Evolutionary conservation across 2,329 filamentous ascomycete genomes (phyloP).

Genomic region (Microsporum ferrugineum): DNA sequence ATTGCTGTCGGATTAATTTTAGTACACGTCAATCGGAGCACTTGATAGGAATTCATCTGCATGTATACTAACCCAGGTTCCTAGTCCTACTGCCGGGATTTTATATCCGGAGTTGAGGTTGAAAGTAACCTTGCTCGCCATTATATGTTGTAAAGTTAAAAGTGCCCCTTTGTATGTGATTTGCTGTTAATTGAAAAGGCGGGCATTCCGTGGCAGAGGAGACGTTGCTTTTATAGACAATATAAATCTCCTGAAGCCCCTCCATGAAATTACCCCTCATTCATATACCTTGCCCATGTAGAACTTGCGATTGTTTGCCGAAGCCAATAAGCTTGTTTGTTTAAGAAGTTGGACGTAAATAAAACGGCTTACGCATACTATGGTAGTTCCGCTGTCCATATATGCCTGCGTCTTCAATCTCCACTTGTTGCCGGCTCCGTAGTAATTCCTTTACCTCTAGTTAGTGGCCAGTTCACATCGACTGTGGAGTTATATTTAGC

Average conservation of each 20-base stretch:
- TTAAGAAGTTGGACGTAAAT: neutral
- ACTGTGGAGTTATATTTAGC: no score
- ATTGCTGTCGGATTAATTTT: conserved; percentile 52
- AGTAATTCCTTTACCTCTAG: no score
- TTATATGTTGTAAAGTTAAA: neutral
- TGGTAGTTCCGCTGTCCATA: no score
- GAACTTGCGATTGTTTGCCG: neutral
- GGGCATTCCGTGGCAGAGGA: neutral
- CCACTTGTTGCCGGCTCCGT: no score
- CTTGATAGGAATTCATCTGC: neutral
- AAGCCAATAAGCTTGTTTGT: neutral
- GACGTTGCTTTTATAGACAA: neutral
- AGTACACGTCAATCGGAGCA: neutral
- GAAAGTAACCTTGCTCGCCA: conserved; percentile 27
- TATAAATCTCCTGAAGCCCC: neutral
- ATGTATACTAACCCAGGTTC: conserved; percentile 30
- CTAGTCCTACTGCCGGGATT: conserved; percentile 54
- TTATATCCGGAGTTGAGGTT: conserved; percentile 54
- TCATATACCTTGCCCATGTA: neutral
- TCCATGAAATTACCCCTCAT: neutral
- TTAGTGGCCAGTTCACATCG: no score
- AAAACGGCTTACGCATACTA: no score
- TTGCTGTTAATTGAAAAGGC: neutral
- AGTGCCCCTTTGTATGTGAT: neutral
- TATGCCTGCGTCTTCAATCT: no score